phyloP scores from a whole-genome alignment of 441 rosid species.

The Erysimum cheiri region DNA sequence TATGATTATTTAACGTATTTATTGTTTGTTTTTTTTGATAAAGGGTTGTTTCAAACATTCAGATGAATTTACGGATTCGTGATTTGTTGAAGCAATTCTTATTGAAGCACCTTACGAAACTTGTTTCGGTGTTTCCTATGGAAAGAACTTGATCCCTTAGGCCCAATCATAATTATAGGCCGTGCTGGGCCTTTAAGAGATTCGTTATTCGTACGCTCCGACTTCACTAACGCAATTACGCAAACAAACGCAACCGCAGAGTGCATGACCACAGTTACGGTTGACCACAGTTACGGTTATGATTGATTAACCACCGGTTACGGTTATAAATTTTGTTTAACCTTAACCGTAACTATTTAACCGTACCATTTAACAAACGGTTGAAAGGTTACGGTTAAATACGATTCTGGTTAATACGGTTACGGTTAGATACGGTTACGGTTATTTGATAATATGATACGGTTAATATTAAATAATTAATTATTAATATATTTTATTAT shows the following conservation, averaged over 20 bases:
- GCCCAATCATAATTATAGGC: neutral
- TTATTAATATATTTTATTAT: too few species aligned
- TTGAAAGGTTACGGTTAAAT: too few species aligned
- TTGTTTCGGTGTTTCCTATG: neutral
- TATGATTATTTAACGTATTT: neutral
- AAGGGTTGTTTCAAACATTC: neutral
- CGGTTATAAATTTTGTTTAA: too few species aligned
- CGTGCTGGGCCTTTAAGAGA: constrained; percentile 1
- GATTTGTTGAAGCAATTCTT: neutral
- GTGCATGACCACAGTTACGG: too few species aligned
- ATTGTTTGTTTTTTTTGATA: neutral
- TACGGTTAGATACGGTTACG: too few species aligned
- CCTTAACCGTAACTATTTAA: too few species aligned
- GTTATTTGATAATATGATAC: too few species aligned
- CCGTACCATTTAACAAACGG: too few species aligned
- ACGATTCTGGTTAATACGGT: too few species aligned
- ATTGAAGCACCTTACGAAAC: neutral
- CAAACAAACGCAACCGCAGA: neutral
- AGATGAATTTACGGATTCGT: neutral
- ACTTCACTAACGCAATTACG: neutral
- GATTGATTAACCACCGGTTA: too few species aligned
- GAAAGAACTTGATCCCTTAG: neutral
- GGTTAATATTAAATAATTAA: too few species aligned
- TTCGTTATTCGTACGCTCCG: neutral
- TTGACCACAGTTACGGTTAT: too few species aligned